Conservation (phyloP, 2,329 filamentous ascomycete genomes). For the Fusarium sp. region DNA sequence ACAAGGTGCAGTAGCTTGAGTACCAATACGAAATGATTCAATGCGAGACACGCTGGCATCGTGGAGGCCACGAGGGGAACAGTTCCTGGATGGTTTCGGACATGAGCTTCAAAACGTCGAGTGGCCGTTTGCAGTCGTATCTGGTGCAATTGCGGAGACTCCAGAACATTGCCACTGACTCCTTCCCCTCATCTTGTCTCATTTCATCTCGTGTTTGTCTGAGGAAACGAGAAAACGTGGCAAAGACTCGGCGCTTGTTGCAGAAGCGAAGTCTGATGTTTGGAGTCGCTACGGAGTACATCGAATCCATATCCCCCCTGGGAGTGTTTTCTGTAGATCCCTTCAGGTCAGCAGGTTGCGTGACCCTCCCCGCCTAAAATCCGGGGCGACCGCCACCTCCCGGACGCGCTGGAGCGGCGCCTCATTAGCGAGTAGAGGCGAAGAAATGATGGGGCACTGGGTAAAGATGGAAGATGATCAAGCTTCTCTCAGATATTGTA, state of each 20-base stretch:
- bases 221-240: conserved; percentile 1
- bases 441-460: not conserved
- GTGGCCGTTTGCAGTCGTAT: not conserved
- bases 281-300: conserved; percentile 6
- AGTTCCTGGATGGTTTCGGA: not conserved
- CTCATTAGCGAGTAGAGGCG: not conserved
- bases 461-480: no score
- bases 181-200: not conserved
- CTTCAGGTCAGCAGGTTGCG: conserved; percentile 21
- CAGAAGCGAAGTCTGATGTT: conserved; percentile 8
- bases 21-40: not conserved
- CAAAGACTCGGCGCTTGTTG: conserved; percentile 4
- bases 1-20: conserved; percentile 2
- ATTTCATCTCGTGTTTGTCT: conserved; percentile 3
- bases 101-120: not conserved
- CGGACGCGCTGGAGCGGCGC: not conserved
- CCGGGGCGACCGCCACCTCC: conserved; percentile 22
- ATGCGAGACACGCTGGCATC: conserved; percentile 19
- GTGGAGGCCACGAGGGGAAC: not conserved
- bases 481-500: no score
- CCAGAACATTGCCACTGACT: conserved; percentile 10
- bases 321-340: not conserved
- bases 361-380: conserved; percentile 15
- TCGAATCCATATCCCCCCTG: not conserved
- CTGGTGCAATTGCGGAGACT: not conserved